Percentiles rank a stretch among this genome's conserved stretches.
Conservation (phyloP, 2,329 filamentous ascomycete genomes). For the Fusarium sp. region DNA sequence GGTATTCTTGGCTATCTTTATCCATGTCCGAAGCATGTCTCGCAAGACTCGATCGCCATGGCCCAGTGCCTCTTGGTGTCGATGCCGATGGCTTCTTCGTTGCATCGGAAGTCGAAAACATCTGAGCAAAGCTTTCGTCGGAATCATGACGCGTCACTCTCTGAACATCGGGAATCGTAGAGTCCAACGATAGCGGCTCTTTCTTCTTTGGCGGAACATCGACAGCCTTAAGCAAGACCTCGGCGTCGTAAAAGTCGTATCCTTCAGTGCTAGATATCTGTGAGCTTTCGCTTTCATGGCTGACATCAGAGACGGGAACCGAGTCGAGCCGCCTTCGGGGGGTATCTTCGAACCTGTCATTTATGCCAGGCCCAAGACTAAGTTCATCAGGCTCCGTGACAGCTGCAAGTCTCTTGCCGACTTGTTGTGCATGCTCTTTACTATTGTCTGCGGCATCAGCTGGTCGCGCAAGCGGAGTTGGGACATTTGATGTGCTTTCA, state of each 20-base stretch:
- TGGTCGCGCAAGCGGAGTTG: constrained; percentile 70
- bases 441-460: constrained; percentile 53
- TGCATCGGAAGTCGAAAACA: constrained; percentile 69
- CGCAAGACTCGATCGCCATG: constrained; percentile 48
- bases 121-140: constrained; percentile 67
- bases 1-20: constrained; percentile 54
- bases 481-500: constrained; percentile 72
- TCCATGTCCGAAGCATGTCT: constrained; percentile 47
- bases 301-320: constrained; percentile 62
- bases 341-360: constrained; percentile 52
- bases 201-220: constrained; percentile 63
- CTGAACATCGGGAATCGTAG: constrained; percentile 44
- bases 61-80: constrained; percentile 24
- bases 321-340: constrained; percentile 63
- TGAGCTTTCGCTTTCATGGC: constrained; percentile 62
- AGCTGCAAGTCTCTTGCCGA: constrained; percentile 58
- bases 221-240: constrained; percentile 64
- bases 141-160: constrained; percentile 64
- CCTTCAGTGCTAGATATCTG: constrained; percentile 68
- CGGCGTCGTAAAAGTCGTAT: constrained; percentile 75
- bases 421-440: constrained; percentile 47
- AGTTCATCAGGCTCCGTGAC: constrained; percentile 65
- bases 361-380: constrained; percentile 61
- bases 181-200: constrained; percentile 50
- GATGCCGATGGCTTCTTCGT: constrained; percentile 47